Evolutionary conservation across 2,329 filamentous ascomycete species (phyloP), one percentile per base, ranked within the genome.

Genomic region (Aphanoascus verrucosus): DNA sequence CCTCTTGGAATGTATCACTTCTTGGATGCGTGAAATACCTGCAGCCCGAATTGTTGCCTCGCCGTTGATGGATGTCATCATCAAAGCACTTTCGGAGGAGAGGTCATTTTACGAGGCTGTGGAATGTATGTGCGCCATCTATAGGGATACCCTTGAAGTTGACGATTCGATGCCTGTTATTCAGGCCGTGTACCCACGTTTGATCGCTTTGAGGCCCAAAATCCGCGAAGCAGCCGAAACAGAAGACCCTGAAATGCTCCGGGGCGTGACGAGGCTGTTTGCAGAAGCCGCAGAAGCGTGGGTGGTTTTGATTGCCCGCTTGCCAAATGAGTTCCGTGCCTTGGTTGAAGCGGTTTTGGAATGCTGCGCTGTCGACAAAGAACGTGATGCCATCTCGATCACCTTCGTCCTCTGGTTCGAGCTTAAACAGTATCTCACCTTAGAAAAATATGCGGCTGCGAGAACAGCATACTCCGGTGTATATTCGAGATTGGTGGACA

Each of bases 391-490:
- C 3, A 89, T 98, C 58, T 87, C 88, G 52, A 83, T 93, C 63
- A 98, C 94, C 0, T 98, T 98, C 71, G 83, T 82, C 60, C 97
- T 98, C 73, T 98, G 93, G 93, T 97, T 94, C 67, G 93, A 98
- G 66, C 78, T 98, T 45, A 98, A 98, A 75, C 89, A 96, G 67
- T 96, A 94, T 67, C 77, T 98, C 46, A 89, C 90, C 1, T 71
- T 98, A 51, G 91, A 97, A 35, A 85, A 85, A 60, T 98, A 96
- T 66, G 86, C 87, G 49, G 80, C 89, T 62, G 86, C 90, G 40
- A 82, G 90, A 49, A 69, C 88, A 58, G 78, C 86, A 62, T 80
- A 88, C 53, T 77, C 87, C 35, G 87, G 94, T 60, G 74, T 96
- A 45, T 98, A 88, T 69, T 86, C 88, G 1, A 85, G 86, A 65